Percentiles rank a stretch among this genome's conserved stretches.
These are phyloP conservation scores for Senna tora DNA, from an alignment of 306 rosid genomes.

Conservation along the genomic window DNA sequence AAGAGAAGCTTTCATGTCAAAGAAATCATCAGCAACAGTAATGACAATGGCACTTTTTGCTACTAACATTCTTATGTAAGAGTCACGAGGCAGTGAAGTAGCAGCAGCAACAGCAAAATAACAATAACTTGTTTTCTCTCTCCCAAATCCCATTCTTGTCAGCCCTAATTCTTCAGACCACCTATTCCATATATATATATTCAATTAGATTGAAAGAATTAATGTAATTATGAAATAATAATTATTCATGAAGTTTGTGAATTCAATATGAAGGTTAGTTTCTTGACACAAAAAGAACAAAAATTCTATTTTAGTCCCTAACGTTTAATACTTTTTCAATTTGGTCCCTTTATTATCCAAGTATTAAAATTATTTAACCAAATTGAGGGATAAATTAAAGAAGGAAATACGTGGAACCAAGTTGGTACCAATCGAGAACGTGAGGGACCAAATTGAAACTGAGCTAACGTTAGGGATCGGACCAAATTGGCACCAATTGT, in stretches of 20 bases:
- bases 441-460: too few relatives aligned
- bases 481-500: too few relatives aligned
- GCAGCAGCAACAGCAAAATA: slow-evolving; percentile 51
- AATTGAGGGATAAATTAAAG: too few relatives aligned
- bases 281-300: too few relatives aligned
- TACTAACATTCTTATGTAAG: slow-evolving; percentile 38
- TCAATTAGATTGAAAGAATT: background rate
- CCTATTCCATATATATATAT: slow-evolving; percentile 31
- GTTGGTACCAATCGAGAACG: too few relatives aligned
- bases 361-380: too few relatives aligned
- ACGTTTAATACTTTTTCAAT: too few relatives aligned
- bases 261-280: background rate
- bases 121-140: slow-evolving; percentile 61
- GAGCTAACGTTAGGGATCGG: too few relatives aligned
- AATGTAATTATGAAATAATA: background rate
- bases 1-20: slow-evolving; percentile 48
- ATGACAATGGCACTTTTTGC: slow-evolving; percentile 56
- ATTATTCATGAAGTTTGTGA: background rate
- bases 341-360: too few relatives aligned
- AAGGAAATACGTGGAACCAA: too few relatives aligned
- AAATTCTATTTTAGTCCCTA: too few relatives aligned
- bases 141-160: slow-evolving; percentile 55
- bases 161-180: slow-evolving; percentile 51
- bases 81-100: slow-evolving; percentile 41
- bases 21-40: slow-evolving; percentile 67